phyloP scores from a whole-genome alignment of 139 green algal genomes.

The Coelastrella sp. region DNA sequence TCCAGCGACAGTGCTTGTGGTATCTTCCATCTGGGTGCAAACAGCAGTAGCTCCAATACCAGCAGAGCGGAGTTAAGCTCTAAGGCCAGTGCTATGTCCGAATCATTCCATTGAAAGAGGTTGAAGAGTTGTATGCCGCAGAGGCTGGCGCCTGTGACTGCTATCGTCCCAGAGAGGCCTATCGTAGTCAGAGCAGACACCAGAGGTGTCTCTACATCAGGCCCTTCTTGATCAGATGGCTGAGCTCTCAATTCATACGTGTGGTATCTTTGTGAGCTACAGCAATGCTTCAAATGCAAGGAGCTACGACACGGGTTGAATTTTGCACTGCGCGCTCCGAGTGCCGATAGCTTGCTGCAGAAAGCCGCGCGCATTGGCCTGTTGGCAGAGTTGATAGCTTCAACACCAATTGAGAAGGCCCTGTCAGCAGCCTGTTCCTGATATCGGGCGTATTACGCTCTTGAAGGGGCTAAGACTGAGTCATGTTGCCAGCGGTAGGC shows the following conservation, averaged over 20 bases:
- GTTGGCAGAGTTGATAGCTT: background rate
- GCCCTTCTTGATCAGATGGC: background rate
- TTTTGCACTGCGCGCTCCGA: background rate
- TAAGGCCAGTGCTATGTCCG: conserved; percentile 18
- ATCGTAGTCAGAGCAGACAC: conserved; percentile 17
- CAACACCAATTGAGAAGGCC: no score
- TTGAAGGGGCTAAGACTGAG: no score
- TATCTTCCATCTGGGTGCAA: conserved; percentile 10
- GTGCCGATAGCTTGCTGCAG: background rate
- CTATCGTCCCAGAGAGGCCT: conserved; percentile 29
- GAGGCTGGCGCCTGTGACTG: conserved; percentile 6
- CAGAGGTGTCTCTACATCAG: background rate
- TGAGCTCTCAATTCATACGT: background rate
- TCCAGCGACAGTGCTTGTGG: background rate
- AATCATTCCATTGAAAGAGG: background rate
- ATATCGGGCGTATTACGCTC: no score
- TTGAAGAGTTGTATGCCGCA: conserved; percentile 24
- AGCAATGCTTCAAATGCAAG: no score
- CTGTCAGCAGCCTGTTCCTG: no score
- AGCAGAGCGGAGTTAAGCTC: background rate
- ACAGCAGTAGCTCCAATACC: conserved; percentile 20
- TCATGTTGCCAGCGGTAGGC: no score
- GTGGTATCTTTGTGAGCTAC: background rate
- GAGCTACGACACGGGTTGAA: no score
- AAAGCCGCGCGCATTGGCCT: background rate